Evolutionary conservation across 129 eudicot genomes (phyloP), one percentile per base, ranked within the genome.

Genomic region (Flaveria linearis): DNA sequence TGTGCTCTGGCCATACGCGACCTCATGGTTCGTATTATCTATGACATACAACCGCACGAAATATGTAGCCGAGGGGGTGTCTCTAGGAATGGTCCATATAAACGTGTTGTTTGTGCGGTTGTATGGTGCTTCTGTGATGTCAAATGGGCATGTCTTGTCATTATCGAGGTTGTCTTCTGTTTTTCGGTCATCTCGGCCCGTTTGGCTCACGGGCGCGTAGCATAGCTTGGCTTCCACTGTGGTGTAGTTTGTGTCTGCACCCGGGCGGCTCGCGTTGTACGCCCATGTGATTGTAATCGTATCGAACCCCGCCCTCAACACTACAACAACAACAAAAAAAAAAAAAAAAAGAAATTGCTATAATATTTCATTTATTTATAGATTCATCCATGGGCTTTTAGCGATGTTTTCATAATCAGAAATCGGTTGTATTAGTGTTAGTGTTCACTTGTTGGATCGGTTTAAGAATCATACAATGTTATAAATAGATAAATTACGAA

Each of bases 71-170:
- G 81, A 71, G 0, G 91, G 86, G 22, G 76, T 77, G 49, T 86
- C 81, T 42, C 20, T 77, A 26, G 67, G 68, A 18, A 89, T 57
- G 11, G 75, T 82, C 85, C 85, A 86, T 3, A 53, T 43, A 66
- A 72, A 69, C 0, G 80, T 41, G 82, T 70, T 82, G 83, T 83
- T 79, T 15, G 85, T 60, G 58, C 85, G 66, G 11, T 49, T 77
- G 76, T 81, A 86, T 17, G 84, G 85, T 58, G 16, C 82, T 1
- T 74, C 28, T 10, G 62, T 79, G 17, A 88, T 75, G 36, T 62
- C 75, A 56, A 78, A 76, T 8, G 88, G 94, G 81, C 94, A 88
- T 9, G 87, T 88, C 52, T 88, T 86, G 85, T 88, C 94, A 45
- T 63, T 69, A 51, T 43, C 69, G 4, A 88, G 77, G 13, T 76